Percentiles rank a stretch among this genome's conserved stretches.
These are phyloP conservation scores for Nakazawaea laoshanensis DNA, from an alignment of 805 yeast species.

Conservation along the genomic window DNA sequence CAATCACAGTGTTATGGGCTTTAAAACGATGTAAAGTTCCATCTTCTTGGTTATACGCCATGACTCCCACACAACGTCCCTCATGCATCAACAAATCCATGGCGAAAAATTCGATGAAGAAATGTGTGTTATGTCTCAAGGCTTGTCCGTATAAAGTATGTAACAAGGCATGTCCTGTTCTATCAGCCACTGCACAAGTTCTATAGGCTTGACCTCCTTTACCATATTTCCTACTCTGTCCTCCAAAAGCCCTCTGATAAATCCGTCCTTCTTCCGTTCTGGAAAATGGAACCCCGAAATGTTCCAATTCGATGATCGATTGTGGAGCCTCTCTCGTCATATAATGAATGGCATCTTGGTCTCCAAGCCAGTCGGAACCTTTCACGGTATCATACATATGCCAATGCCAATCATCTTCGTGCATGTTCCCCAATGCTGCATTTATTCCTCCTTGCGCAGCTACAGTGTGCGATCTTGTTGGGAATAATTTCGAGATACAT, in stretches of 20 bases:
- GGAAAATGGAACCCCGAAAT: slow-evolving; percentile 97
- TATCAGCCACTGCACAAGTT: slow-evolving; percentile 98
- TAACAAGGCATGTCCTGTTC: slow-evolving; percentile 96
- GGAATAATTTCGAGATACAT: slow-evolving; percentile 93
- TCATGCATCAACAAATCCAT: slow-evolving; percentile 89
- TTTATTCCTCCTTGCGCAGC: slow-evolving; percentile 99
- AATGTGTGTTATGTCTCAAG: slow-evolving; percentile 92
- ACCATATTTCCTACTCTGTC: slow-evolving; percentile 91
- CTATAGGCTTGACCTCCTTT: slow-evolving; percentile 99
- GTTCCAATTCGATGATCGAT: slow-evolving; percentile 93
- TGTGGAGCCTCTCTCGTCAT: slow-evolving; percentile 98
- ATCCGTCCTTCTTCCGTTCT: slow-evolving; percentile 95
- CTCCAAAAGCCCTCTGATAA: slow-evolving; percentile 98
- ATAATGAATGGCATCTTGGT: slow-evolving; percentile 97
- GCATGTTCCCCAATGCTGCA: slow-evolving; percentile 98
- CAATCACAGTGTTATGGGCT: slow-evolving; percentile 92
- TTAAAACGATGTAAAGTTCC: slow-evolving; percentile 97
- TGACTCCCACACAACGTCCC: slow-evolving; percentile 93
- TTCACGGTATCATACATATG: slow-evolving; percentile 99
- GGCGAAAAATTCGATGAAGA: slow-evolving; percentile 96
- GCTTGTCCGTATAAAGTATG: slow-evolving; percentile 97
- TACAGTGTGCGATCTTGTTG: slow-evolving; percentile 97
- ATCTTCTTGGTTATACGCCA: slow-evolving; percentile 97
- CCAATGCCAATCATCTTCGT: slow-evolving; percentile 98
- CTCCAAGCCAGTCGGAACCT: slow-evolving; percentile 99